phyloP scores from a whole-genome alignment of 2,329 filamentous ascomycete species.

The Venturia nashicola region DNA sequence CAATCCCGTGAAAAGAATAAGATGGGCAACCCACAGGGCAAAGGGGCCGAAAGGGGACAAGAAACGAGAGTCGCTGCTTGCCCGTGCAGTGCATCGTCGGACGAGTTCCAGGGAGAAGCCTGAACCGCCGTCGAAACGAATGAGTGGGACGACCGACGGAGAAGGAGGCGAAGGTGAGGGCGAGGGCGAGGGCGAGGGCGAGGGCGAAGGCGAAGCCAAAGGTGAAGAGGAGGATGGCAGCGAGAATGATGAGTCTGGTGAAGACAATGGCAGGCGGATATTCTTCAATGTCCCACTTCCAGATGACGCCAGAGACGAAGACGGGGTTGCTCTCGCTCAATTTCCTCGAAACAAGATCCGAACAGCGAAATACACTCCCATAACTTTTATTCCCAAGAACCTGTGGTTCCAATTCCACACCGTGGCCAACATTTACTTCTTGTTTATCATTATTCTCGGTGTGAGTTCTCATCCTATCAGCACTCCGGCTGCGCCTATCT shows the following conservation, averaged over 20 bases:
- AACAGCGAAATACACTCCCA: slow-evolving; percentile 90
- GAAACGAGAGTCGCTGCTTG: slow-evolving; percentile 75
- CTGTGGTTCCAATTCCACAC: slow-evolving; percentile 98
- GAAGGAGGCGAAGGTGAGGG: slow-evolving; percentile 18
- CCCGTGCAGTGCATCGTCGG: slow-evolving; percentile 52
- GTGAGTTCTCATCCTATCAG: slow-evolving; percentile 45
- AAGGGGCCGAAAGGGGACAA: slow-evolving; percentile 59
- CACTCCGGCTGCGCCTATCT: slow-evolving; percentile 11
- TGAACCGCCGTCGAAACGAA: neutral
- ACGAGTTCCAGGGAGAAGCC: slow-evolving; percentile 28
- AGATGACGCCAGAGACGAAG: slow-evolving; percentile 60
- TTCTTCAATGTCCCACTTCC: slow-evolving; percentile 85
- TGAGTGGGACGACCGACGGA: neutral
- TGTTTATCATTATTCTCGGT: slow-evolving; percentile 87
- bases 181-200: slow-evolving; percentile 23
- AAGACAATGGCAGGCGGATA: slow-evolving; percentile 43
- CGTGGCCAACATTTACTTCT: slow-evolving; percentile 95
- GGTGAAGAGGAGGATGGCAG: slow-evolving; percentile 9
- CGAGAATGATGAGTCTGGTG: slow-evolving; percentile 6
- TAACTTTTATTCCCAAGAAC: slow-evolving; percentile 95
- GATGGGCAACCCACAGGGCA: slow-evolving; percentile 93
- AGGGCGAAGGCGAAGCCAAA: slow-evolving; percentile 25
- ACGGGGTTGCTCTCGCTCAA: slow-evolving; percentile 56
- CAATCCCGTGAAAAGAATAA: slow-evolving; percentile 61
- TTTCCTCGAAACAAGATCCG: slow-evolving; percentile 93